A percentile compares a stretch with the other conserved stretches of the same genome.
Evolutionary conservation across 2,329 filamentous ascomycete species (phyloP).

Genomic region (Septoria petroselini): DNA sequence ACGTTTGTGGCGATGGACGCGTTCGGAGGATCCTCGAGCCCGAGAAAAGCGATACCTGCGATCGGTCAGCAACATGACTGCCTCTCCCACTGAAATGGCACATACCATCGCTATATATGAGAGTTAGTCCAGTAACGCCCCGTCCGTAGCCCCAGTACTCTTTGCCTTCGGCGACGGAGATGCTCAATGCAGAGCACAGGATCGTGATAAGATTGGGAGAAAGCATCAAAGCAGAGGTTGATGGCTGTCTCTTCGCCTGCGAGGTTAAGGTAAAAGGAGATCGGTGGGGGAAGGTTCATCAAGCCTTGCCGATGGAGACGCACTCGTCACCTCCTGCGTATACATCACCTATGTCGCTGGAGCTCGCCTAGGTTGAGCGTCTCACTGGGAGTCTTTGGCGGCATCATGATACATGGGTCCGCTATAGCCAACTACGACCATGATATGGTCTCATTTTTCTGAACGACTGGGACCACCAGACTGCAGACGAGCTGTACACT

Average conservation of each 20-base stretch:
- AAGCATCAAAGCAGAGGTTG: neutral
- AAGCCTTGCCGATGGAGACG: too few species aligned
- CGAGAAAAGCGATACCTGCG: slow-evolving; percentile 22
- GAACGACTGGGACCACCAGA: slow-evolving; percentile 41
- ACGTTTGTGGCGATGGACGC: slow-evolving; percentile 21
- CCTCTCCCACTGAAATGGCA: neutral
- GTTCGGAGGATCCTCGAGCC: slow-evolving; percentile 14
- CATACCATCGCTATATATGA: slow-evolving; percentile 25
- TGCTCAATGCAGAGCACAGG: slow-evolving; percentile 2
- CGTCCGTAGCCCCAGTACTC: slow-evolving; percentile 23
- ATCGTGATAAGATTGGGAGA: neutral
- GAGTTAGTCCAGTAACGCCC: slow-evolving; percentile 22
- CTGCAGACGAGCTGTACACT: slow-evolving; percentile 30
- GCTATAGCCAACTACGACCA: slow-evolving; percentile 41
- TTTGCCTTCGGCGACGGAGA: slow-evolving; percentile 1
- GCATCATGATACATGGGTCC: slow-evolving; percentile 42
- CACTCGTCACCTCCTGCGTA: too few species aligned
- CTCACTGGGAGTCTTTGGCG: slow-evolving; percentile 34
- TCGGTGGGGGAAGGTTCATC: too few species aligned
- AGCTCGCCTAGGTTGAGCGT: neutral
- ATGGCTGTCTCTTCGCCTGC: neutral
- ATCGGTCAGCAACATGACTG: neutral
- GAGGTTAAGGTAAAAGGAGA: too few species aligned
- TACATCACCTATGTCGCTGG: neutral
- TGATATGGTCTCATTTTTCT: slow-evolving; percentile 41